A percentile compares a stretch with the other conserved stretches of the same genome.
Evolutionary conservation across 371 early-diverging fungal genomes (phyloP).

Genomic region (Agmasoma carcini): DNA sequence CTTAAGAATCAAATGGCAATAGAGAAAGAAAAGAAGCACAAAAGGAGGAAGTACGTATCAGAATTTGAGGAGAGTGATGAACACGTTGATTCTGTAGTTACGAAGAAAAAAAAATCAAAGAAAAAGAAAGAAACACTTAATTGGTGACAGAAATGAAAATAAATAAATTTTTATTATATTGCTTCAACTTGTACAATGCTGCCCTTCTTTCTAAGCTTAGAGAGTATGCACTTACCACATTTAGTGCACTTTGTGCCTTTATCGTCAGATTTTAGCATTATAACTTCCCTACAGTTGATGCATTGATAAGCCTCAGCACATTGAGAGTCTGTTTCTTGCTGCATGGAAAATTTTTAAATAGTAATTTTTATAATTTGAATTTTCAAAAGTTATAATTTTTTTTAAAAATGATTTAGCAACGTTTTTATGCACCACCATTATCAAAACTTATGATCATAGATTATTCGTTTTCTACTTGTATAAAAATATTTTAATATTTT

Average conservation of each 20-base stretch:
- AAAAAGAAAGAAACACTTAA: background rate
- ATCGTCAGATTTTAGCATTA: conserved; percentile 4
- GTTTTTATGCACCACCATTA: too few relatives aligned
- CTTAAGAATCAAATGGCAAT: conserved; percentile 56
- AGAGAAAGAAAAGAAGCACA: conserved; percentile 38
- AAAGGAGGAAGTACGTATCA: conserved; percentile 52
- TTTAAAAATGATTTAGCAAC: too few relatives aligned
- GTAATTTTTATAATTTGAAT: too few relatives aligned
- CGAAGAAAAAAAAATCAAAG: conserved; percentile 15
- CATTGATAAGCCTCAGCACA: conserved; percentile 6
- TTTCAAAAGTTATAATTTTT: too few relatives aligned
- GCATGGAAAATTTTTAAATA: too few relatives aligned
- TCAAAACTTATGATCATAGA: too few relatives aligned
- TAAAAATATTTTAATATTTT: too few relatives aligned
- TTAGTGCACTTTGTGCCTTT: conserved; percentile 12
- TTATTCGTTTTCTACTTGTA: too few relatives aligned
- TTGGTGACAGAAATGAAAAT: background rate
- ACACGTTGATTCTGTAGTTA: conserved; percentile 2
- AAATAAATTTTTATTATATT: conserved; percentile 2
- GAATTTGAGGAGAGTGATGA: conserved; percentile 46
- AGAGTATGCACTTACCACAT: conserved; percentile 21
- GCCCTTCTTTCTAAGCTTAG: conserved; percentile 1
- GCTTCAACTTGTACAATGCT: conserved; percentile 1
- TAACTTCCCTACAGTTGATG: background rate
- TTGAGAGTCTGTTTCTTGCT: too few relatives aligned